phyloP scores from a whole-genome alignment of 176 grass and related monocot genomes.

The Ensete ventricosum region DNA sequence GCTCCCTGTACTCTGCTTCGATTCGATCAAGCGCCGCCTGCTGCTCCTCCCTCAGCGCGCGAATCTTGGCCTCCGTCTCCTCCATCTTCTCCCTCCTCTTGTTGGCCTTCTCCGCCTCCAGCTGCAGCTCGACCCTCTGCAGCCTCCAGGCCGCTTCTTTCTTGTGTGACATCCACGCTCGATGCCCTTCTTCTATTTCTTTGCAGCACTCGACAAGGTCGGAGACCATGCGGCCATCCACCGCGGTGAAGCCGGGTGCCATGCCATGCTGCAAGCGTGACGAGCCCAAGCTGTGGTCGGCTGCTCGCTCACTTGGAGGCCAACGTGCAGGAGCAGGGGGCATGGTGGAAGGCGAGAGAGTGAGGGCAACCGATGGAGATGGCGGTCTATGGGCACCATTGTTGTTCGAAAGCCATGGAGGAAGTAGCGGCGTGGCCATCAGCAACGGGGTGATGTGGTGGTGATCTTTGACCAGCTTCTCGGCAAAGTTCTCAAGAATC shows the following conservation, averaged over 20 bases:
- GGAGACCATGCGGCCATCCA: background rate
- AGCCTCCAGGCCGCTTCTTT: conserved; percentile 84
- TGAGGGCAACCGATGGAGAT: conserved; percentile 39
- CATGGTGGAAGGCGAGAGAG: conserved; percentile 22
- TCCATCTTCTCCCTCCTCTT: conserved; percentile 67
- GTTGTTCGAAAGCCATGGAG: conserved; percentile 60
- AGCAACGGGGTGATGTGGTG: conserved; percentile 27
- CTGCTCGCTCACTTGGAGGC: conserved; percentile 1
- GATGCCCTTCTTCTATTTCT: conserved; percentile 81
- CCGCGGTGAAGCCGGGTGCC: background rate
- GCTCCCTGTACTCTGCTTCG: conserved; percentile 66
- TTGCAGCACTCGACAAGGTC: conserved; percentile 63
- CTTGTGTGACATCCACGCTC: conserved; percentile 71
- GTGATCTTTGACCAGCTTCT: conserved; percentile 76
- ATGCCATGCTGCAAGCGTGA: background rate
- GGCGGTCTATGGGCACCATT: conserved; percentile 23
- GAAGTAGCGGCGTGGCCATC: conserved; percentile 69
- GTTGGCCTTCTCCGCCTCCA: conserved; percentile 59
- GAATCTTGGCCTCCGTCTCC: conserved; percentile 70
- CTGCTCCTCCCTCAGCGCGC: conserved; percentile 57
- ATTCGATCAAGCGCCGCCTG: conserved; percentile 48
- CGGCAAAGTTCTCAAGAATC: conserved; percentile 87
- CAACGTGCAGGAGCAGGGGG: conserved; percentile 8
- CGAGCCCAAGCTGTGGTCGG: background rate
- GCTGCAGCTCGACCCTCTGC: conserved; percentile 85